Evolutionary conservation across 257 asterid species (phyloP).

Genomic region (Plectranthus barbatus): DNA sequence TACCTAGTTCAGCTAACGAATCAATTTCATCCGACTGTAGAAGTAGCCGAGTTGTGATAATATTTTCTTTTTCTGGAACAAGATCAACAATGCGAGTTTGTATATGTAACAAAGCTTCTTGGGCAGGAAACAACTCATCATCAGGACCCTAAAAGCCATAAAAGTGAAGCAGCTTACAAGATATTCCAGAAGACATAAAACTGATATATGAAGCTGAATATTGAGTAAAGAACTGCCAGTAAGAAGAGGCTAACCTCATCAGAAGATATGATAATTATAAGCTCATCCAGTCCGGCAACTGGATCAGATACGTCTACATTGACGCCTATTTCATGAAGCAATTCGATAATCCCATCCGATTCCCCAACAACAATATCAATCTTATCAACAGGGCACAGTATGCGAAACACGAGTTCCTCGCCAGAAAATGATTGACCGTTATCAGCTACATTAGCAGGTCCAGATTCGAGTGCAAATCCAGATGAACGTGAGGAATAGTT

Average conservation of each 20-base stretch:
- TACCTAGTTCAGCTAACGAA: constrained; percentile 48
- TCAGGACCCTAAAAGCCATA: constrained; percentile 70
- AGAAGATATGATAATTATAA: constrained; percentile 56
- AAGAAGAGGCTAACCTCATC: constrained; percentile 57
- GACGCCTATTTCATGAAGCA: constrained; percentile 84
- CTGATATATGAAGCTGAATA: constrained; percentile 2
- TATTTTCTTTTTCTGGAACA: constrained; percentile 67
- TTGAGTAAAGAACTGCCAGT: neutral
- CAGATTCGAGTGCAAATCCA: constrained; percentile 48
- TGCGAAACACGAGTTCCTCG: constrained; percentile 75
- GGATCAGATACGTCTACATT: constrained; percentile 53
- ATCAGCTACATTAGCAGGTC: constrained; percentile 31
- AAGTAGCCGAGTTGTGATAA: constrained; percentile 66
- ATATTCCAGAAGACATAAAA: neutral
- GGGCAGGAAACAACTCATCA: constrained; percentile 95
- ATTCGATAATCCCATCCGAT: constrained; percentile 63
- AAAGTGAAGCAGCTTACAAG: constrained; percentile 21
- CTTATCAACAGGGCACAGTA: constrained; percentile 75
- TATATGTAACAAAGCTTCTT: constrained; percentile 95
- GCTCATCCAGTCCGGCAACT: constrained; percentile 57
- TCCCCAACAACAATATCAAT: constrained; percentile 64
- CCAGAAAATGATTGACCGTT: constrained; percentile 37
- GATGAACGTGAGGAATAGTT: constrained; percentile 54
- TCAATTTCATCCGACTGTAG: constrained; percentile 70
- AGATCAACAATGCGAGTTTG: constrained; percentile 83